Conservation (phyloP, 2,329 filamentous ascomycete genomes). For the Talaromyces sp. region DNA sequence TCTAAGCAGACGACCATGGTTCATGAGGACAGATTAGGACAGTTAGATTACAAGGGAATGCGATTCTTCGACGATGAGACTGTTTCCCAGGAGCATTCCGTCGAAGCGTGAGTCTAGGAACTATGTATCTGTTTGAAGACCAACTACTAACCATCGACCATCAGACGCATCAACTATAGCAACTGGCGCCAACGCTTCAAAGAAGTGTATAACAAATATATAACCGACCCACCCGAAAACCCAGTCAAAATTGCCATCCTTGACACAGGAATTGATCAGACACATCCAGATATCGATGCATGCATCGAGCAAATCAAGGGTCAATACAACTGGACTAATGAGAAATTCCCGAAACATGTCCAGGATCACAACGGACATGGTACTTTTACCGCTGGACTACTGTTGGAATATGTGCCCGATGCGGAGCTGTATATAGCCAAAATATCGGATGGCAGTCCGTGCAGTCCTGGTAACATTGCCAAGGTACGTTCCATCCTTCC, state of each 20-base stretch:
- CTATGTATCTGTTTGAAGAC: too few species aligned
- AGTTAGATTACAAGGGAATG: neutral
- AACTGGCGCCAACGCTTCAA: constrained; percentile 3
- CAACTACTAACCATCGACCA: neutral
- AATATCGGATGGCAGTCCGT: constrained; percentile 2
- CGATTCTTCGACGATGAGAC: constrained; percentile 2
- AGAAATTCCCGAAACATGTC: neutral
- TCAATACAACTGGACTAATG: neutral
- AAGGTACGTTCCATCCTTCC: neutral
- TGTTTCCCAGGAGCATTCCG: neutral
- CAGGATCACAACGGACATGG: constrained; percentile 1
- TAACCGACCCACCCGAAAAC: neutral
- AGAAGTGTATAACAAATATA: neutral
- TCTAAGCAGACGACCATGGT: neutral
- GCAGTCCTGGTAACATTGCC: neutral
- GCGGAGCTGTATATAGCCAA: constrained; percentile 12
- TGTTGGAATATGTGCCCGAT: neutral
- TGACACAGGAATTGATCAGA: constrained; percentile 5
- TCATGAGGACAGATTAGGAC: neutral
- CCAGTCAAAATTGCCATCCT: constrained; percentile 8
- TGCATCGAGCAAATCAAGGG: constrained; percentile 1
- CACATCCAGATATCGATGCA: neutral
- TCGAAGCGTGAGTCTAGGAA: neutral
- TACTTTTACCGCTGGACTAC: neutral
- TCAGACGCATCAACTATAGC: neutral